These are phyloP conservation scores for Oryza rufipogon DNA, from an alignment of 176 grass and related monocot species.

Conservation along the genomic window DNA sequence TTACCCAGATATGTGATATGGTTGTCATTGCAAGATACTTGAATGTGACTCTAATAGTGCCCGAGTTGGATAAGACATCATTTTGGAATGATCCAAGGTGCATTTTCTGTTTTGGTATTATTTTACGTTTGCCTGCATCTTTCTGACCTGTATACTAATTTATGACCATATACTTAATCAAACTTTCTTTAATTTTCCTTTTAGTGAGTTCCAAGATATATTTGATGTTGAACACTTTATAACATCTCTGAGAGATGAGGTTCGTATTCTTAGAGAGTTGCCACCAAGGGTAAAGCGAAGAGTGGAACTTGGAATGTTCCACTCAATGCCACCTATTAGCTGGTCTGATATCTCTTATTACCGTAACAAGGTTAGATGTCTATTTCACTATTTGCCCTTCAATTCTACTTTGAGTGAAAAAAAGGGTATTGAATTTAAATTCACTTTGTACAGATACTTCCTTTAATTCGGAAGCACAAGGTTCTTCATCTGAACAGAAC, in stretches of 20 bases:
- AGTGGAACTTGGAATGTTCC: slow-evolving; percentile 47
- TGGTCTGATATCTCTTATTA: slow-evolving; percentile 86
- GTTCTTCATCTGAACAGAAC: slow-evolving; percentile 71
- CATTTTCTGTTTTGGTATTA: slow-evolving; percentile 21
- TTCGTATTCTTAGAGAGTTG: slow-evolving; percentile 61
- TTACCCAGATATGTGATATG: slow-evolving; percentile 80
- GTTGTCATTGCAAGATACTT: slow-evolving; percentile 73
- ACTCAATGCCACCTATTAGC: slow-evolving; percentile 73
- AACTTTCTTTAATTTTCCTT: slow-evolving; percentile 12
- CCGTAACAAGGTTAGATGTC: slow-evolving; percentile 55
- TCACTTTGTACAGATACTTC: slow-evolving; percentile 58
- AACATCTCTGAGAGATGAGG: slow-evolving; percentile 67
- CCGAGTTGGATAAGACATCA: slow-evolving; percentile 70
- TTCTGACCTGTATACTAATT: neutral
- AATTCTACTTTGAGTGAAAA: slow-evolving; percentile 5
- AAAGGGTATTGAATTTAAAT: slow-evolving; percentile 3
- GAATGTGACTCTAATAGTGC: slow-evolving; percentile 75
- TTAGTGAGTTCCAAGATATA: slow-evolving; percentile 80
- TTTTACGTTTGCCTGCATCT: neutral
- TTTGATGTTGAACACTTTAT: slow-evolving; percentile 83
- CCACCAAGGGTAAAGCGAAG: slow-evolving; percentile 59
- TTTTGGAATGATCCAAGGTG: slow-evolving; percentile 80
- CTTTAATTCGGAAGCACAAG: slow-evolving; percentile 60
- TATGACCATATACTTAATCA: neutral
- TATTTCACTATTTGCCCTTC: neutral